These are phyloP conservation scores for Dillenia suffruticosa DNA, from an alignment of 164 flowering plant species.

Conservation along the genomic window DNA sequence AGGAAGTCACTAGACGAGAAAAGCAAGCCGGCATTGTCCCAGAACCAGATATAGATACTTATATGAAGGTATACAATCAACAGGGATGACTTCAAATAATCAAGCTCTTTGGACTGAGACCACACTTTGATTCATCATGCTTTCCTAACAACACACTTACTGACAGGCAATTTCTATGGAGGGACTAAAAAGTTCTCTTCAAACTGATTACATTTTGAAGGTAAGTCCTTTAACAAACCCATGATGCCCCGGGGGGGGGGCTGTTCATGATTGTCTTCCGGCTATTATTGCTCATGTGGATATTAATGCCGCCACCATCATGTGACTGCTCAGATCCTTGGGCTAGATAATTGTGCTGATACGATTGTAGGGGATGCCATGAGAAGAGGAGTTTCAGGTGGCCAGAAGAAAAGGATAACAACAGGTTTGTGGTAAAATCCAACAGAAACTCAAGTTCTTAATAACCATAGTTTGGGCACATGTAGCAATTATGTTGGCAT, in stretches of 20 bases:
- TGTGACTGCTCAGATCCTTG: conserved; percentile 18
- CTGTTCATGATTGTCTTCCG: too few relatives aligned
- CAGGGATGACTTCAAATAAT: background rate
- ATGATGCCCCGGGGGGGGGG: too few relatives aligned
- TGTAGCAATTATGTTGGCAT: too few relatives aligned
- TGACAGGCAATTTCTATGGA: conserved; percentile 18
- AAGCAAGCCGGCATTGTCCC: conserved; percentile 26
- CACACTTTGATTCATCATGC: too few relatives aligned
- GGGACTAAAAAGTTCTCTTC: conserved; percentile 15
- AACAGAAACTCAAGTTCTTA: too few relatives aligned
- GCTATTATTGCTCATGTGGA: too few relatives aligned
- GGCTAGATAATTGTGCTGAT: conserved; percentile 26
- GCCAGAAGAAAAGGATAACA: conserved; percentile 25
- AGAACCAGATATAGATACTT: conserved; percentile 24
- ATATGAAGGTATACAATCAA: conserved; percentile 24
- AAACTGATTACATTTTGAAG: conserved; percentile 26
- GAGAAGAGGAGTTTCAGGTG: conserved; percentile 29
- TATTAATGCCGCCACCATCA: background rate
- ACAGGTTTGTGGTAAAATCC: conserved; percentile 13
- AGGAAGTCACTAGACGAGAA: conserved; percentile 26
- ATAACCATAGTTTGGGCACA: too few relatives aligned
- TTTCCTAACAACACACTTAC: too few relatives aligned
- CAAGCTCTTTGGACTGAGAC: too few relatives aligned
- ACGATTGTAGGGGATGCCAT: conserved; percentile 23
- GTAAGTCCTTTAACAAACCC: background rate